Conservation (phyloP, 2,329 filamentous ascomycete species). For the Rhynchosporium graminicola region DNA sequence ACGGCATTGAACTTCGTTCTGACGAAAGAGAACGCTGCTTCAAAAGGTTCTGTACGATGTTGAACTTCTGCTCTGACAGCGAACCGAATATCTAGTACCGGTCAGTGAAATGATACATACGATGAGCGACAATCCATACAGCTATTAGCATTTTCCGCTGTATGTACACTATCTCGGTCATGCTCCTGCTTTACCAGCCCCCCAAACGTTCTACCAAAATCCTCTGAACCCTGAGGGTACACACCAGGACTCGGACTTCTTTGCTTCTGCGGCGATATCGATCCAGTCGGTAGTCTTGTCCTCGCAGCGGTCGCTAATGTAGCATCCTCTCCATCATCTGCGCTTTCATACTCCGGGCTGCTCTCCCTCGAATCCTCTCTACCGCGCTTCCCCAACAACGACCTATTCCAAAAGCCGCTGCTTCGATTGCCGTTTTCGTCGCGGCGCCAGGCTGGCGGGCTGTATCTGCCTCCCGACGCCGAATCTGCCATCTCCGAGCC, state of each 20-base stretch:
- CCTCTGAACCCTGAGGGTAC: constrained; percentile 40
- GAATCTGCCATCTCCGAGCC: constrained; percentile 46
- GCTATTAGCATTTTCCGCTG: constrained; percentile 47
- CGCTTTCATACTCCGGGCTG: constrained; percentile 62
- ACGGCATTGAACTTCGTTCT: constrained; percentile 59
- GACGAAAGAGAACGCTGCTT: constrained; percentile 66
- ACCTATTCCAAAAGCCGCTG: constrained; percentile 50
- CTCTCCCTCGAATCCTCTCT: constrained; percentile 56
- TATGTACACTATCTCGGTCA: constrained; percentile 25
- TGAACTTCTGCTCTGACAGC: constrained; percentile 85
- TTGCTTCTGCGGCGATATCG: constrained; percentile 57
- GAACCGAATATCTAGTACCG: constrained; percentile 76
- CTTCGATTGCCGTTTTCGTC: constrained; percentile 46
- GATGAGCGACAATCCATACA: constrained; percentile 45
- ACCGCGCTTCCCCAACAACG: constrained; percentile 54
- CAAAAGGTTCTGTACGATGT: constrained; percentile 82
- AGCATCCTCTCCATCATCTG: constrained; percentile 45
- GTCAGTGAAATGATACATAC: constrained; percentile 28
- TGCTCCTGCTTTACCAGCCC: constrained; percentile 39
- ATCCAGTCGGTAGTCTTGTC: constrained; percentile 48
- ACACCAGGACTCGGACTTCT: constrained; percentile 56
- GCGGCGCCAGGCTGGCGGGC: constrained; percentile 62
- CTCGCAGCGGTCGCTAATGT: constrained; percentile 36
- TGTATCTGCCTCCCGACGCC: constrained; percentile 56
- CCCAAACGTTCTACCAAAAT: constrained; percentile 43